Evolutionary conservation across 2,329 filamentous ascomycete species (phyloP).

Genomic region (Epichloe gansuensis): DNA sequence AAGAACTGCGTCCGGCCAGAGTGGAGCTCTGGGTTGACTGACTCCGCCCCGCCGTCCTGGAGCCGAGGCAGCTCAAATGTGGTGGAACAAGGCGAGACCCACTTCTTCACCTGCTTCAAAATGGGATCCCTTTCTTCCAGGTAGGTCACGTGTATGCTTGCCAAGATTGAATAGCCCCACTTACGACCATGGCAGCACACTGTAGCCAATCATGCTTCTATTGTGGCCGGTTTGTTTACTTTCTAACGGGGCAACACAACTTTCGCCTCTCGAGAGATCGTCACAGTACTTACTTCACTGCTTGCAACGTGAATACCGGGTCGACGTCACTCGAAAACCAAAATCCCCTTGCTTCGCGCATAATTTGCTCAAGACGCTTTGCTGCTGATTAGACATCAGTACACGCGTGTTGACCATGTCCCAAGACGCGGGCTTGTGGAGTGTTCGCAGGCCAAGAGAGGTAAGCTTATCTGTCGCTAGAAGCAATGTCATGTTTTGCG

Average conservation of each 20-base stretch:
- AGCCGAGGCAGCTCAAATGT: slow-evolving; percentile 19
- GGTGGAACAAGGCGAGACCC: not conserved
- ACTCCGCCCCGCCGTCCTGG: slow-evolving; percentile 6
- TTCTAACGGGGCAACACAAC: slow-evolving; percentile 29
- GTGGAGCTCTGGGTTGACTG: slow-evolving; percentile 6
- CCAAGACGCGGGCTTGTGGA: slow-evolving; percentile 80
- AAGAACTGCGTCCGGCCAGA: slow-evolving; percentile 11
- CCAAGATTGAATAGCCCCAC: not conserved
- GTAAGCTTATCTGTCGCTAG: slow-evolving; percentile 35
- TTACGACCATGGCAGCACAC: not conserved
- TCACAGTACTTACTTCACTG: not conserved
- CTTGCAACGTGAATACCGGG: not conserved
- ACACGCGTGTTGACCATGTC: slow-evolving; percentile 47
- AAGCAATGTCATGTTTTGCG: not conserved
- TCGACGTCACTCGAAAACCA: not conserved
- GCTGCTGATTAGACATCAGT: not conserved
- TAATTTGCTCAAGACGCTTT: not conserved
- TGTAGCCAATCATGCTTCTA: slow-evolving; percentile 16
- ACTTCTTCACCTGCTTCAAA: not conserved
- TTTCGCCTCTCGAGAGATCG: slow-evolving; percentile 1
- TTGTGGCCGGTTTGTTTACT: slow-evolving; percentile 28
- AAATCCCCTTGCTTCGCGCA: not conserved
- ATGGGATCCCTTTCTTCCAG: not conserved
- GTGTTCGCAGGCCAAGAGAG: slow-evolving; percentile 83
- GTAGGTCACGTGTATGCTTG: slow-evolving; percentile 13